These are phyloP conservation scores for Macrophomina tecta DNA, from an alignment of 2,329 filamentous ascomycete genomes.

Conservation along the genomic window DNA sequence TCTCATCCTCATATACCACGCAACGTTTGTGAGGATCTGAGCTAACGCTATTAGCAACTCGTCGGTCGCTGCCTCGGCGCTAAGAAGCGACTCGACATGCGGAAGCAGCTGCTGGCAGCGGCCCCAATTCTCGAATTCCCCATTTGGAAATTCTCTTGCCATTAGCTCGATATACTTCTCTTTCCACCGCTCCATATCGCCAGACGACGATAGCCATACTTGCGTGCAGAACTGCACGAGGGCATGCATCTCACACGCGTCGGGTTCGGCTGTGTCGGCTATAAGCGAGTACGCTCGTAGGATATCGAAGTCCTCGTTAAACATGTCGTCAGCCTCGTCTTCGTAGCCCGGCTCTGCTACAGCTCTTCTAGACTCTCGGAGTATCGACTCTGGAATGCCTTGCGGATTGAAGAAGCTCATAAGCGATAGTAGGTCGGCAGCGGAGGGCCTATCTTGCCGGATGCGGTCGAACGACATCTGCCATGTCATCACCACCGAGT, in stretches of 20 bases:
- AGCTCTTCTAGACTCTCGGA: slow-evolving; percentile 33
- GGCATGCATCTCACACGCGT: slow-evolving; percentile 50
- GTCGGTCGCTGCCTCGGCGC: not conserved
- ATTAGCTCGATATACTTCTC: slow-evolving; percentile 39
- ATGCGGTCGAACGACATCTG: slow-evolving; percentile 46
- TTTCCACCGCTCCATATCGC: slow-evolving; percentile 39
- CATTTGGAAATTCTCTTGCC: slow-evolving; percentile 35
- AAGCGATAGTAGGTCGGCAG: slow-evolving; percentile 52
- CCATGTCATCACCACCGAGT: slow-evolving; percentile 48
- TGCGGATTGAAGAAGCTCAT: slow-evolving; percentile 56
- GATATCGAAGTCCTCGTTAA: slow-evolving; percentile 42
- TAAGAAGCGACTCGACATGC: slow-evolving; percentile 34
- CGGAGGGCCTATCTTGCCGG: slow-evolving; percentile 35
- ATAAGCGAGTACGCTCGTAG: slow-evolving; percentile 47
- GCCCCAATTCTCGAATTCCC: slow-evolving; percentile 41
- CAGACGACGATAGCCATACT: slow-evolving; percentile 41
- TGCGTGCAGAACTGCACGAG: slow-evolving; percentile 50
- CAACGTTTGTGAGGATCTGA: not conserved
- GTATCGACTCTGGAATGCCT: slow-evolving; percentile 46
- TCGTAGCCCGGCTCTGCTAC: not conserved
- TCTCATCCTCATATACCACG: not conserved
- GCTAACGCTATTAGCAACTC: not conserved
- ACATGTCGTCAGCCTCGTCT: not conserved
- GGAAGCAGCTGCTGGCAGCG: slow-evolving; percentile 42
- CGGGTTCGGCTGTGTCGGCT: not conserved